Base-by-base conservation (phyloP, 2,329 filamentous ascomycete species). In the Beauveria sp. region DNA sequence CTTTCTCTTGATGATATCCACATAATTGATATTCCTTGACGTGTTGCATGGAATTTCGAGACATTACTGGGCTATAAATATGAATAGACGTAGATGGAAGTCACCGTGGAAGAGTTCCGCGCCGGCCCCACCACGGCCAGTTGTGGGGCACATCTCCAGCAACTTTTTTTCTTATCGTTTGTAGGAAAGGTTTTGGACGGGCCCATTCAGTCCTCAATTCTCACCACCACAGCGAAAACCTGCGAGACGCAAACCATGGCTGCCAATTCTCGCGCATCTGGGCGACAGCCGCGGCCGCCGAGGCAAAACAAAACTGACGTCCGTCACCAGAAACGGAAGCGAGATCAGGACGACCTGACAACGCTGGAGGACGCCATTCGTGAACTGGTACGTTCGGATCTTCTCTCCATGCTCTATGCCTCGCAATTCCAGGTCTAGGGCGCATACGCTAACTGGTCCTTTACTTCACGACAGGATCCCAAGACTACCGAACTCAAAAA, bases 401-500 rank as follows among this genome's bases (percentile, higher is more conserved):
- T 7, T 28, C 16, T 12, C 34, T 30, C 10, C 47, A n/a, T 5
- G 7, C 14, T 26, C 20, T 30, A 1, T 22, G 34, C 5, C 18
- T 22, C 24, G 16, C n/a, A 10, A 1, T 16, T 18, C 16, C 26
- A 5, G 20, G 14, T 30, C 16, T 7, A 3, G 26, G 20, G 7
- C 46, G 18, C 56, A 24, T n/a, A 8, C 47, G 28, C 58, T 60
- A 3, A 60, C 40, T n/a, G 14, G 1, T 9, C 7, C 1, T 43
- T 20, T 24, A 16, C 8, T 6, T 20, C n/a, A 16, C 8, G 38
- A 1, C 28, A 88, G 84, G 87, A 91, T 64, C 75, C 79, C 56
- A 88, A 87, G 65, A 76, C 79, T 9, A 71, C 79, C 65, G 75
- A 83, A 18, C 79, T 82, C 68, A 87, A 86, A 65, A 83, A 83